A percentile compares a stretch with the other conserved stretches of the same genome.
Conservation (phyloP, 2,329 filamentous ascomycete genomes). For the Colletotrichum coccodes region DNA sequence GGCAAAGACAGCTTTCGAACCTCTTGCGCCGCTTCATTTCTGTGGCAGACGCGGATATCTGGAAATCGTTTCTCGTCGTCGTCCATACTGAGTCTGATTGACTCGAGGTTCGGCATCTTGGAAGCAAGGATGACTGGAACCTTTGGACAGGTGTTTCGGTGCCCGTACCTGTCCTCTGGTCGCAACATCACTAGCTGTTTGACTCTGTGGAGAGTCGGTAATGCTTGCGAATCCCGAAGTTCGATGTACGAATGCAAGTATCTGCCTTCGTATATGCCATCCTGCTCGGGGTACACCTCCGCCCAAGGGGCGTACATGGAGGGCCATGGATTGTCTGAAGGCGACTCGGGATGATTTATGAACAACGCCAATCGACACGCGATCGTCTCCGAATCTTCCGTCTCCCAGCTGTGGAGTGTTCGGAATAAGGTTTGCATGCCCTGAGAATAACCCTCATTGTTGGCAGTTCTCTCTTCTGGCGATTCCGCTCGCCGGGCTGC, state of each 20-base stretch:
- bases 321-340: neutral
- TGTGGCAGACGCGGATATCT: neutral
- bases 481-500: neutral
- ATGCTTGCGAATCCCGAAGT: neutral
- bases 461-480: neutral
- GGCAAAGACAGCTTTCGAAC: neutral
- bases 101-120: conserved; percentile 1
- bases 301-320: neutral
- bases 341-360: conserved; percentile 1
- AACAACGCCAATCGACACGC: neutral
- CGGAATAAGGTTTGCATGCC: neutral
- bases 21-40: neutral
- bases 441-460: neutral
- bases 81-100: neutral
- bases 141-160: neutral
- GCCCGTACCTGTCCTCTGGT: neutral
- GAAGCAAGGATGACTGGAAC: neutral
- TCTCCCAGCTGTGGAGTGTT: neutral
- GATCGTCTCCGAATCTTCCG: neutral
- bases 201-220: neutral
- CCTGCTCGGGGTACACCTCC: neutral
- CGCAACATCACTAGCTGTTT: neutral
- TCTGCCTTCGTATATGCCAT: neutral
- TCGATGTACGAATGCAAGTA: conserved; percentile 1
- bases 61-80: neutral